phyloP scores from a whole-genome alignment of 2,329 filamentous ascomycete species.

The Kalaharituber pfeilii region DNA sequence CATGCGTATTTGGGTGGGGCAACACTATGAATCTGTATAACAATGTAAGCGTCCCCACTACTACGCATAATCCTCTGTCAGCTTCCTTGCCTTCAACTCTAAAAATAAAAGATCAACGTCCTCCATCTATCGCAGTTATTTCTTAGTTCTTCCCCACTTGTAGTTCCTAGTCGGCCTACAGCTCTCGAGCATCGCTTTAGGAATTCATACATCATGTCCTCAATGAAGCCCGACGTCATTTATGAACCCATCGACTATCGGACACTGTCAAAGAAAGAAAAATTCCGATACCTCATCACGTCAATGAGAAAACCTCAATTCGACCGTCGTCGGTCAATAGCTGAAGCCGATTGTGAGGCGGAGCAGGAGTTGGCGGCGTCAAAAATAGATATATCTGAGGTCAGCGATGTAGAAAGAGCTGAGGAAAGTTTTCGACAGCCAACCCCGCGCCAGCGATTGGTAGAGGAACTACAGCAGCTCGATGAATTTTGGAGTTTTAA shows the following conservation, averaged over 20 bases:
- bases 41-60: no score
- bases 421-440: background rate
- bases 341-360: background rate
- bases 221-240: background rate
- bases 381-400: background rate
- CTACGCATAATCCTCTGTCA: no score
- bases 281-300: background rate
- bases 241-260: background rate
- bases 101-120: no score
- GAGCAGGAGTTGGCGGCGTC: background rate
- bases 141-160: no score
- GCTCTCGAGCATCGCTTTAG: no score
- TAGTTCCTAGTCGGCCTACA: no score
- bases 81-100: no score
- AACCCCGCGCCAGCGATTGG: background rate
- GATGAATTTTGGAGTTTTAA: conserved; percentile 1
- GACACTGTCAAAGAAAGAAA: background rate
- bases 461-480: background rate
- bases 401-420: background rate
- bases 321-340: background rate
- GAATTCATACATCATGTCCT: no score
- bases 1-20: no score
- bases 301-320: background rate
- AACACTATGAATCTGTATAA: no score
- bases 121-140: no score